phyloP scores from a whole-genome alignment of 2,329 filamentous ascomycete species.

The Colletotrichum sp. region DNA sequence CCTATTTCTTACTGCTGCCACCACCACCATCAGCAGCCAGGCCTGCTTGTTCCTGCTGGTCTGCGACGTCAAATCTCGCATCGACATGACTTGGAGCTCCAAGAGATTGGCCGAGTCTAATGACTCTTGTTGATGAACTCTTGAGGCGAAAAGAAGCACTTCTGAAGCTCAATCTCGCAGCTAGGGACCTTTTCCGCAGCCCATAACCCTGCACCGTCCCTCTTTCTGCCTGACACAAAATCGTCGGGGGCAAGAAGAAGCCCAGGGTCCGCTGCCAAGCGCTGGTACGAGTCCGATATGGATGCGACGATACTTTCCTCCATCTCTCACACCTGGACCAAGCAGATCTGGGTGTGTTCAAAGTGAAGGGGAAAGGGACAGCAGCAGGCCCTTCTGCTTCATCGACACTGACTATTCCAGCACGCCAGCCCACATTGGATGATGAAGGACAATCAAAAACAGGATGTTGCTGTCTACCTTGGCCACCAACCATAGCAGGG shows the following conservation, averaged over 20 bases:
- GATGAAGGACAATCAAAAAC: background rate
- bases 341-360: background rate
- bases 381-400: background rate
- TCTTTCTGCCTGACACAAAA: background rate
- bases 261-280: background rate
- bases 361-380: background rate
- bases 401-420: background rate
- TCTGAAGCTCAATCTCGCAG: slow-evolving; percentile 10
- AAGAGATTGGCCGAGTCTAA: background rate
- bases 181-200: background rate
- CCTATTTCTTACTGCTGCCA: background rate
- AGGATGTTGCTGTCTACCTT: background rate
- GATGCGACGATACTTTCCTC: background rate
- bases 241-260: background rate
- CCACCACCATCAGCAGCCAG: background rate
- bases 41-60: background rate
- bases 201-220: background rate
- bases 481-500: background rate
- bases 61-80: background rate
- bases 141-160: background rate
- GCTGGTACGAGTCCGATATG: background rate
- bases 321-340: background rate
- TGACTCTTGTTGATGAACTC: background rate
- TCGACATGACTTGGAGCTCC: background rate
- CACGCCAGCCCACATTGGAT: background rate